Conservation (phyloP, 2,329 filamentous ascomycete genomes). For the Diaporthe humulicola region DNA sequence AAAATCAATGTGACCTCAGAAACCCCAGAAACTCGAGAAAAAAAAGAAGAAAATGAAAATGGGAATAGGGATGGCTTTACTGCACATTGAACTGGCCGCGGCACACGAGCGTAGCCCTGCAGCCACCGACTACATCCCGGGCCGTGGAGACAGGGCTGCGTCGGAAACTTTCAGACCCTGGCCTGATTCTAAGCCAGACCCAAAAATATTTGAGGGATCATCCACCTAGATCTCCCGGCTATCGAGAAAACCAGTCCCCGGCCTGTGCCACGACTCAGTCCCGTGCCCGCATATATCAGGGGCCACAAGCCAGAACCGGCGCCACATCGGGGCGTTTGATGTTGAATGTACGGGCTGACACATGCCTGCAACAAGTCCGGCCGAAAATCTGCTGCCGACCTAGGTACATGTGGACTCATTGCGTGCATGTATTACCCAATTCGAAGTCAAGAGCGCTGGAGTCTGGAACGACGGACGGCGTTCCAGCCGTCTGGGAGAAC, state of each 20-base stretch:
- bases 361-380: constrained; percentile 21
- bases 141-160: constrained; percentile 27
- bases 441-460: neutral
- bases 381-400: neutral
- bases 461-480: neutral
- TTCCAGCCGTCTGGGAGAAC: constrained; percentile 2
- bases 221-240: constrained; percentile 27
- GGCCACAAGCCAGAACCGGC: neutral
- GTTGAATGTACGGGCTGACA: constrained; percentile 22
- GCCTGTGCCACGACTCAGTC: neutral
- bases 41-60: neutral
- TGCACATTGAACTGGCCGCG: constrained; percentile 1
- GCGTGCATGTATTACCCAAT: neutral
- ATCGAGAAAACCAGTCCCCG: constrained; percentile 1
- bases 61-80: neutral
- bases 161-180: constrained; percentile 24
- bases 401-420: neutral
- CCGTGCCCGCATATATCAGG: constrained; percentile 5
- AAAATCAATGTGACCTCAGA: neutral
- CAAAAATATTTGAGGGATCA: constrained; percentile 23
- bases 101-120: neutral
- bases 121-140: neutral
- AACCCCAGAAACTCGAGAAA: neutral
- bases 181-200: neutral
- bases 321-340: constrained; percentile 26